These are phyloP conservation scores for Kwoniella sp. DNA, from an alignment of 768 basidiomycete genomes.

Conservation along the genomic window DNA sequence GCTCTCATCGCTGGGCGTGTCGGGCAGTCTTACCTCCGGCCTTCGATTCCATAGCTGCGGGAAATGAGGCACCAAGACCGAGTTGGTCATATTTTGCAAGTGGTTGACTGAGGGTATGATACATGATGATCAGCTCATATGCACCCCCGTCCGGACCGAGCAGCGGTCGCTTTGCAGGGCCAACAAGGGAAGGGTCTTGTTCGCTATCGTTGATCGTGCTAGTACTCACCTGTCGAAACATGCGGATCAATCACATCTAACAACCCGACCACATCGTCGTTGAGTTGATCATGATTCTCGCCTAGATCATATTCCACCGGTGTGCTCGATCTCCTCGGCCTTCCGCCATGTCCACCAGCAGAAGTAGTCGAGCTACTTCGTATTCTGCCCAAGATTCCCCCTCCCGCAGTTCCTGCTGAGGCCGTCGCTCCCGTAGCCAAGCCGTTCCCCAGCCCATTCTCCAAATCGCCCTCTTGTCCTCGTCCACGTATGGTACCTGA, in stretches of 20 bases:
- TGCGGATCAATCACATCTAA: slow-evolving; percentile 76
- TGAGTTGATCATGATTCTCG: slow-evolving; percentile 58
- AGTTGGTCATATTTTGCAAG: slow-evolving; percentile 77
- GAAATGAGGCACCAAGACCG: slow-evolving; percentile 74
- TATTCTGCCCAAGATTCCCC: not conserved
- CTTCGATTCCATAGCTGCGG: slow-evolving; percentile 68
- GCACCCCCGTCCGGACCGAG: not conserved
- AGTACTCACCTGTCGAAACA: slow-evolving; percentile 62
- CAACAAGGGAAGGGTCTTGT: too few species aligned
- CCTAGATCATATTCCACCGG: slow-evolving; percentile 19
- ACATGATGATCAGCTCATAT: not conserved
- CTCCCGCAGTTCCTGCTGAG: not conserved
- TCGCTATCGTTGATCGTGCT: too few species aligned
- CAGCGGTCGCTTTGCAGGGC: too few species aligned
- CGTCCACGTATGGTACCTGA: not conserved
- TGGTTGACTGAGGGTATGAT: slow-evolving; percentile 62
- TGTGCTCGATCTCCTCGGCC: slow-evolving; percentile 12
- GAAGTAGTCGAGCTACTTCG: slow-evolving; percentile 5
- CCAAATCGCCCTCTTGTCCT: slow-evolving; percentile 12
- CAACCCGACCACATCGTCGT: slow-evolving; percentile 80
- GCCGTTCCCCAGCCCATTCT: slow-evolving; percentile 9
- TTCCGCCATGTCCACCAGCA: slow-evolving; percentile 2
- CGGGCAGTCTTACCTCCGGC: slow-evolving; percentile 67
- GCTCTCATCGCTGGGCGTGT: slow-evolving; percentile 29
- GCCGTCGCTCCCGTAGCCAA: not conserved